Conservation (phyloP, 1,284 basidiomycete genomes). For the Fomes fomentarius region DNA sequence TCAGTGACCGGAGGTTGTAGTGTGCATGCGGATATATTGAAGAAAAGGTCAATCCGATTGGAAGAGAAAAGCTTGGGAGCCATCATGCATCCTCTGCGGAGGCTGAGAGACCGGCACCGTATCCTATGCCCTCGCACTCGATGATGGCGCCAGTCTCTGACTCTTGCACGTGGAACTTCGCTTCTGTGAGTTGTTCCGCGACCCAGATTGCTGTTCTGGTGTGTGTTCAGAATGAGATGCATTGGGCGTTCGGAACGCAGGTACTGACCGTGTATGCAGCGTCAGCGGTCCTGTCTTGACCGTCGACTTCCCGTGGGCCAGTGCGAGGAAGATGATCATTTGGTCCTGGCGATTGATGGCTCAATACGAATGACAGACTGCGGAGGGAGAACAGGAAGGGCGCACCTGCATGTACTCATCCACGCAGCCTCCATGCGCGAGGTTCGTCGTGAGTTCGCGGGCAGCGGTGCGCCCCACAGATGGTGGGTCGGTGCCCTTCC, state of each 20-base stretch:
- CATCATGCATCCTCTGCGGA: background rate
- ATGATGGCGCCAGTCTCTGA: constrained; percentile 15
- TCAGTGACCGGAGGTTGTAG: too few species aligned
- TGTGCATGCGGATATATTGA: too few species aligned
- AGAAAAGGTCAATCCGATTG: too few species aligned
- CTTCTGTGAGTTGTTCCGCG: constrained; percentile 63
- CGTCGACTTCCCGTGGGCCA: constrained; percentile 63
- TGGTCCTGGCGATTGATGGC: constrained; percentile 58
- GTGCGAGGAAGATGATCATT: constrained; percentile 72
- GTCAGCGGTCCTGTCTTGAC: constrained; percentile 59
- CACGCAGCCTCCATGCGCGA: constrained; percentile 65
- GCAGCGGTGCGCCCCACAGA: constrained; percentile 62
- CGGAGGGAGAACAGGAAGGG: background rate
- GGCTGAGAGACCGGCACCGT: background rate
- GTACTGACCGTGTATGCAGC: constrained; percentile 64
- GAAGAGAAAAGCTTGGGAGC: too few species aligned
- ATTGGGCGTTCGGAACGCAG: background rate
- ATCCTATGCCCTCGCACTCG: constrained; percentile 26
- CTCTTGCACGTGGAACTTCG: constrained; percentile 56
- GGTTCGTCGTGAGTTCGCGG: constrained; percentile 52
- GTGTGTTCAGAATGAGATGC: background rate
- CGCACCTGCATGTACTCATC: constrained; percentile 63
- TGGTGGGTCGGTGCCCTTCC: constrained; percentile 46
- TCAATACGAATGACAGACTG: background rate
- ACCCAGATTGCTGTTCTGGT: constrained; percentile 74